Conservation (phyloP, 345 rosid species). For the Pugionium cornutum region DNA sequence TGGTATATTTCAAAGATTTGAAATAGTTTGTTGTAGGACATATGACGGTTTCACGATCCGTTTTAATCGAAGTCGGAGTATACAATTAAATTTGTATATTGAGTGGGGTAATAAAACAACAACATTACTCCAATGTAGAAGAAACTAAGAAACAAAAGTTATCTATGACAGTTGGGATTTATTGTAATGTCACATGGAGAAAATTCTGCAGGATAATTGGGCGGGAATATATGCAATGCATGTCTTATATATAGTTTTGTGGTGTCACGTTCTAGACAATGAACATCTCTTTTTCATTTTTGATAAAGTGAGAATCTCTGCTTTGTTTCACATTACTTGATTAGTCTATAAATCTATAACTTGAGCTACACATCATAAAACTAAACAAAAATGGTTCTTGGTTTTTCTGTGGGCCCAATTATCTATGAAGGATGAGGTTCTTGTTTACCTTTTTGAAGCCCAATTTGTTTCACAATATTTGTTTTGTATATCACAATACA, state of each 20-base stretch:
- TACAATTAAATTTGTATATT: not conserved
- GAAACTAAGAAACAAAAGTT: constrained; percentile 16
- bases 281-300: not conserved
- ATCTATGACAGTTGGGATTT: constrained; percentile 34
- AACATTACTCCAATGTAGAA: constrained; percentile 14
- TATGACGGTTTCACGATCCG: not conserved
- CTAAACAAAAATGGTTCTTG: not conserved
- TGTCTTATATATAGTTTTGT: not conserved
- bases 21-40: not conserved
- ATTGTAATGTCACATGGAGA: constrained; percentile 34
- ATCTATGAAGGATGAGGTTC: not conserved
- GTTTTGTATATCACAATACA: not conserved
- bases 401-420: not conserved
- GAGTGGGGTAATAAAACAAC: not conserved
- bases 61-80: not conserved
- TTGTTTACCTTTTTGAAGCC: not conserved
- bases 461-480: not conserved
- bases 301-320: not conserved
- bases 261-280: constrained; percentile 10
- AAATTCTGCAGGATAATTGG: constrained; percentile 35
- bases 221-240: constrained; percentile 38
- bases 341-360: not conserved
- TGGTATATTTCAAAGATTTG: constrained; percentile 1
- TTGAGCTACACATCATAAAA: not conserved
- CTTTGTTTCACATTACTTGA: constrained; percentile 9